Evolutionary conservation across 169 alveolate genomes (phyloP).

Genomic region (Plasmodium inui): DNA sequence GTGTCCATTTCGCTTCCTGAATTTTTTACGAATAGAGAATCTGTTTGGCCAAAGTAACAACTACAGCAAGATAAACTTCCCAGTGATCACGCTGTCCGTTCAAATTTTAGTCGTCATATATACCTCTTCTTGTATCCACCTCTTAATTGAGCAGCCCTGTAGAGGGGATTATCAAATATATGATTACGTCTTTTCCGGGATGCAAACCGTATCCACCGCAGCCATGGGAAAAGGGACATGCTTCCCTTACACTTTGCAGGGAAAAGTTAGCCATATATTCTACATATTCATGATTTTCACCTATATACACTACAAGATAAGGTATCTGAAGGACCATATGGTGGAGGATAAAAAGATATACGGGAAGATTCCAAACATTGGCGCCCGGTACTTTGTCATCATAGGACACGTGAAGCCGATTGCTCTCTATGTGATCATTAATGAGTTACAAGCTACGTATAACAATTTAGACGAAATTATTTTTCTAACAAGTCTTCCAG

Average conservation of each 20-base stretch:
- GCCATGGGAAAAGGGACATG: conserved; percentile 75
- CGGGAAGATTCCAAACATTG: conserved; percentile 60
- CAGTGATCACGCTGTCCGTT: conserved; percentile 23
- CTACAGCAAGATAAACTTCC: conserved; percentile 41
- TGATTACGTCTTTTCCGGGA: conserved; percentile 73
- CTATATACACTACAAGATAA: conserved; percentile 67
- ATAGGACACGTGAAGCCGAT: conserved; percentile 72
- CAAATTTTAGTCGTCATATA: conserved; percentile 60
- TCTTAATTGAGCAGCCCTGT: conserved; percentile 72
- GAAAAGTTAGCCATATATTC: conserved; percentile 29
- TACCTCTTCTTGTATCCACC: conserved; percentile 66
- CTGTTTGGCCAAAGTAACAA: conserved; percentile 27
- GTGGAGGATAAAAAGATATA: conserved; percentile 62
- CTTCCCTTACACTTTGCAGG: conserved; percentile 36
- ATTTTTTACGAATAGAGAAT: conserved; percentile 60
- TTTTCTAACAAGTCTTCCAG: conserved; percentile 67
- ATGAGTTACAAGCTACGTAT: conserved; percentile 42
- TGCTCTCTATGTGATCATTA: conserved; percentile 39
- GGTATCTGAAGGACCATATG: conserved; percentile 63
- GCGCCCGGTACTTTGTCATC: conserved; percentile 61
- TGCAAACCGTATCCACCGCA: conserved; percentile 75
- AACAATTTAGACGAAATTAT: conserved; percentile 59
- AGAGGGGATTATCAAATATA: conserved; percentile 45
- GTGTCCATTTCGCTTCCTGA: conserved; percentile 64
- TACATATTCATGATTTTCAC: conserved; percentile 72